Evolutionary conservation across 148 eudicot species (phyloP).

Genomic region (Oxyria digyna): DNA sequence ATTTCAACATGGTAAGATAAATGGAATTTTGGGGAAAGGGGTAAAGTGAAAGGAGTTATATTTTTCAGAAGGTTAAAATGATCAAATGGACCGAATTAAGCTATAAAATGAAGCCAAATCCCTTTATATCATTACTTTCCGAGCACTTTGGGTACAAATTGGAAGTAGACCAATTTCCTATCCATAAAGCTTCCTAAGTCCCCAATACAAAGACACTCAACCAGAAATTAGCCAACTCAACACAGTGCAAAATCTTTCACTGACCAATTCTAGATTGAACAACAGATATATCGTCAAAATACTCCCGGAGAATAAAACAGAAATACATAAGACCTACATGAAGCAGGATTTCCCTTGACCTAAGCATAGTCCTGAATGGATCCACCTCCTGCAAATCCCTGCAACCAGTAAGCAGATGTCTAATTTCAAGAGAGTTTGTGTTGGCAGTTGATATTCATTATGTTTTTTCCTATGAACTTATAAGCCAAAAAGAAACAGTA

Average conservation of each 20-base stretch:
- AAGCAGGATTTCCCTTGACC: background rate
- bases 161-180: background rate
- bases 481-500: background rate
- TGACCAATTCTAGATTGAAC: background rate
- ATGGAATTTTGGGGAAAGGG: too few species aligned
- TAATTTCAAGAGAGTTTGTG: background rate
- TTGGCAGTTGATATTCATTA: background rate
- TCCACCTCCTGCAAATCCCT: background rate
- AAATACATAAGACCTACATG: background rate
- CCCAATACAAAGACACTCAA: background rate
- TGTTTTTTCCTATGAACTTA: background rate
- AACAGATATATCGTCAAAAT: background rate
- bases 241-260: background rate
- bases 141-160: background rate
- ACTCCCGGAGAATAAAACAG: background rate
- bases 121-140: background rate
- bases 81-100: background rate
- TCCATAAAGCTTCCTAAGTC: conserved; percentile 1
- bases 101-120: background rate
- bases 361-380: background rate
- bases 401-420: background rate
- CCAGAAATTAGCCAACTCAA: background rate
- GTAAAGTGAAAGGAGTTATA: too few species aligned
- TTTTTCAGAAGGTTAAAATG: too few species aligned
- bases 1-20: too few species aligned